phyloP scores from a whole-genome alignment of 2,329 filamentous ascomycete genomes.

The Mollisia scopiformis region DNA sequence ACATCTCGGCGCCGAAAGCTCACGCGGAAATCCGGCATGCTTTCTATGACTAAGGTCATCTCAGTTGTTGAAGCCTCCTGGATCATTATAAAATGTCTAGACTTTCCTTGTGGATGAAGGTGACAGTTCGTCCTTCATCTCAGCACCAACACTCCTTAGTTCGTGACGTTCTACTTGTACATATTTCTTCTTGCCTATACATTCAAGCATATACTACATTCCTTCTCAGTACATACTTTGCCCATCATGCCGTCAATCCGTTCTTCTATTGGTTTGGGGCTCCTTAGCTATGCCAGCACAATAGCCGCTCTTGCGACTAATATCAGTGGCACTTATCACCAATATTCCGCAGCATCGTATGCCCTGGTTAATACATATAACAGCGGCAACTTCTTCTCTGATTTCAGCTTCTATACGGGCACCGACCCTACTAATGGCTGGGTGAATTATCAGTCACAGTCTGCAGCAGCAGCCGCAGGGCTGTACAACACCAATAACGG shows the following conservation, averaged over 20 bases:
- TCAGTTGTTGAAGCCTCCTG: not conserved
- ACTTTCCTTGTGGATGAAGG: not conserved
- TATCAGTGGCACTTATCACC: slow-evolving; percentile 13
- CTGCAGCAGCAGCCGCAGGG: slow-evolving; percentile 54
- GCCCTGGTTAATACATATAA: slow-evolving; percentile 43
- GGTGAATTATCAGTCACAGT: slow-evolving; percentile 59
- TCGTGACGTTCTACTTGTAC: not conserved
- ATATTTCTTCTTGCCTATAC: not conserved
- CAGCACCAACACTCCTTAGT: slow-evolving; percentile 9
- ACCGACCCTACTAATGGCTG: slow-evolving; percentile 68
- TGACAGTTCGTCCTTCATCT: slow-evolving; percentile 7
- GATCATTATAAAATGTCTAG: slow-evolving; percentile 3
- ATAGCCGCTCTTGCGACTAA: slow-evolving; percentile 17
- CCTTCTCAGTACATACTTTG: slow-evolving; percentile 2
- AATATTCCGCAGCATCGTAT: slow-evolving; percentile 17
- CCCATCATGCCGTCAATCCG: slow-evolving; percentile 3
- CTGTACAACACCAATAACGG: slow-evolving; percentile 60
- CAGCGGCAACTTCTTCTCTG: slow-evolving; percentile 47
- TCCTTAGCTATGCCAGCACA: slow-evolving; percentile 14
- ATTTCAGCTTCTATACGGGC: slow-evolving; percentile 54
- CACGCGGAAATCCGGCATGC: slow-evolving; percentile 6
- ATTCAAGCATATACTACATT: not conserved
- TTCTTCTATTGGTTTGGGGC: not conserved
- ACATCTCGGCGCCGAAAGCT: slow-evolving; percentile 8
- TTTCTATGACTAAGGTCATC: slow-evolving; percentile 5